A percentile compares a stretch with the other conserved stretches of the same genome.
phyloP scores from a whole-genome alignment of 805 yeast species.

The Cyberlindnera lachancei region DNA sequence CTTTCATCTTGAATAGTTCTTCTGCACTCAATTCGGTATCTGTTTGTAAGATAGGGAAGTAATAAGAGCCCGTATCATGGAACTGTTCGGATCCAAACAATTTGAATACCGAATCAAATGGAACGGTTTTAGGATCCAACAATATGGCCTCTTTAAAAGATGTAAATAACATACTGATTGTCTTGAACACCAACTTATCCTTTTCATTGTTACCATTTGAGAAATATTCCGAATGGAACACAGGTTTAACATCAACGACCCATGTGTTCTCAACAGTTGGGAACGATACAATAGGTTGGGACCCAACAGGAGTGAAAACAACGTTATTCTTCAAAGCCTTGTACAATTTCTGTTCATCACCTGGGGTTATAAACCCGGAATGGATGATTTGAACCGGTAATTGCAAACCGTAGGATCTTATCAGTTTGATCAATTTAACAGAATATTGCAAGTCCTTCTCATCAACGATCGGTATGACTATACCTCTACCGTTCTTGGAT shows the following conservation, averaged over 20 bases:
- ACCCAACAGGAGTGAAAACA: not conserved
- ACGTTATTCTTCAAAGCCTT: constrained; percentile 7
- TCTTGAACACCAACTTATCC: constrained; percentile 33
- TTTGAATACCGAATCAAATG: constrained; percentile 30
- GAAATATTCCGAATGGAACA: constrained; percentile 2
- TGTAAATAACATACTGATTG: constrained; percentile 46
- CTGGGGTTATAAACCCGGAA: constrained; percentile 24
- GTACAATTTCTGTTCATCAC: constrained; percentile 24
- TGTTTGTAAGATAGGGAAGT: constrained; percentile 32
- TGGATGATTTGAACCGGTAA: constrained; percentile 36
- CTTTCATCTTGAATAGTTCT: not conserved
- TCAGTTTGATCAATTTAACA: constrained; percentile 36
- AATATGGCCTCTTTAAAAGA: constrained; percentile 44
- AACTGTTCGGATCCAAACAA: constrained; percentile 29
- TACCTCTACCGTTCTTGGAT: constrained; percentile 37
- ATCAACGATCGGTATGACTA: constrained; percentile 44
- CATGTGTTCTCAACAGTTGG: constrained; percentile 21
- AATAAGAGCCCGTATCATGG: constrained; percentile 29
- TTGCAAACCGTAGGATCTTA: constrained; percentile 26
- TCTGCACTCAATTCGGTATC: not conserved
- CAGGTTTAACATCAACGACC: constrained; percentile 20
- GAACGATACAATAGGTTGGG: constrained; percentile 1
- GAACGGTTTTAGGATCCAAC: constrained; percentile 46
- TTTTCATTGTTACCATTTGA: constrained; percentile 7
- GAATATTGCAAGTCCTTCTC: constrained; percentile 34